Base-by-base conservation (phyloP, 768 basidiomycete genomes). In the Lyophyllum decastes region DNA sequence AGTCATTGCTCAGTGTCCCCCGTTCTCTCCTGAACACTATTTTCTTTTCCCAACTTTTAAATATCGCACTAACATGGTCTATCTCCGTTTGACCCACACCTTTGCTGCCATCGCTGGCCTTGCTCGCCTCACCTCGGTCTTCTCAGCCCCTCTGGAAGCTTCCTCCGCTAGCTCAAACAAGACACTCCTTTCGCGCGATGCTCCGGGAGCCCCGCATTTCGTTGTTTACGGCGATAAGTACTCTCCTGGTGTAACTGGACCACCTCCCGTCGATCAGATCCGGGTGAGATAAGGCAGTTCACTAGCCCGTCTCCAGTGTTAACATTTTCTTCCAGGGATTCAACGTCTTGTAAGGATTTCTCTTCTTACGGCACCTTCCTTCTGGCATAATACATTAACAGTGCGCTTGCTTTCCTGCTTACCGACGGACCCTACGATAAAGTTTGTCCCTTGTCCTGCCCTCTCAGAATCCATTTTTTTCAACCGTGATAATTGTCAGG, bases 391-490 rank as follows among this genome's bases (percentile, higher is more conserved):
- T 10, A 14, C 38, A 2, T 10, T 16, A 24, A 45, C 24, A 66
- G 66, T 30, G 65, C 65, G 14, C 63, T 83, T 0, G 74, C 77
- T 2, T 82, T 83, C 68, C 60, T 79, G 47, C 61, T 79, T 16
- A 64, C 66, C 10, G 68, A 69, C 16, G 82, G 82, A 3, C 63
- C 79, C 0, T 74, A 64, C 47, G 80, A 83, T 57, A 61, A 64
- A 52, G 63, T 59, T 41, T 2, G 22, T 53, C 17, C 26, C 48
- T 16, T 33, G 49, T 33, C 17, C 16, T 21, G 50, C 41, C 16
- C 16, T 30, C 6, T 24, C 40, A 24, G 19, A 26, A 27, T 19
- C 34, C 21, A 27, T 11, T 35, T 16, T 45, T 14, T 40, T 30
- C 5, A 24, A n/a, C 17, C 41, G 38, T 48, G 41, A 27, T 11